These are phyloP conservation scores for Candida lessepsii DNA, from an alignment of 805 yeast genomes.

Conservation along the genomic window DNA sequence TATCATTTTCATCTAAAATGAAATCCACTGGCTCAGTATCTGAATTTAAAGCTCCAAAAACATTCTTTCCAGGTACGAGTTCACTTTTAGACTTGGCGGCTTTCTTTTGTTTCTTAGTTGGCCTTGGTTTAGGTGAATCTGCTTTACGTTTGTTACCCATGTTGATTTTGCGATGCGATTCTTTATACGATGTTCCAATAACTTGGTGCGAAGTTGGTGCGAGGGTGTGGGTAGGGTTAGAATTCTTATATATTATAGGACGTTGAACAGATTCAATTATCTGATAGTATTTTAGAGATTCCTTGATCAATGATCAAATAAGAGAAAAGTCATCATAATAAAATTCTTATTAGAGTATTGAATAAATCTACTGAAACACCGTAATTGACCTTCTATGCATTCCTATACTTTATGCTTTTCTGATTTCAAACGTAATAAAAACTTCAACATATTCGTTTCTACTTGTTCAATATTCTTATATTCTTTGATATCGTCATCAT, in stretches of 20 bases:
- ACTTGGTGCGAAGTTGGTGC: no score
- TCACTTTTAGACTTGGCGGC: slow-evolving; percentile 10
- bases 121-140: slow-evolving; percentile 21
- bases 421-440: slow-evolving; percentile 31
- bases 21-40: slow-evolving; percentile 12
- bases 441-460: slow-evolving; percentile 32
- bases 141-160: slow-evolving; percentile 25
- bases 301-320: no score
- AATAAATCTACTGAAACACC: no score
- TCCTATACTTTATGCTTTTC: no score
- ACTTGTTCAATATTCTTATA: slow-evolving; percentile 21
- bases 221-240: background rate
- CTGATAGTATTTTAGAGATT: no score
- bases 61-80: slow-evolving; percentile 19
- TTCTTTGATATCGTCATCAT: background rate
- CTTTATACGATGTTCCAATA: no score
- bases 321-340: no score
- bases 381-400: no score
- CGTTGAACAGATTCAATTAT: no score
- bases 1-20: slow-evolving; percentile 31
- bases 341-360: no score
- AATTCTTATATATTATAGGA: no score
- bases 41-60: slow-evolving; percentile 20
- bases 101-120: slow-evolving; percentile 24
- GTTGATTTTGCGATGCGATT: slow-evolving; percentile 1